phyloP scores from a whole-genome alignment of 192 early-diverging fungal species.

The Nowakowskiella sp. region DNA sequence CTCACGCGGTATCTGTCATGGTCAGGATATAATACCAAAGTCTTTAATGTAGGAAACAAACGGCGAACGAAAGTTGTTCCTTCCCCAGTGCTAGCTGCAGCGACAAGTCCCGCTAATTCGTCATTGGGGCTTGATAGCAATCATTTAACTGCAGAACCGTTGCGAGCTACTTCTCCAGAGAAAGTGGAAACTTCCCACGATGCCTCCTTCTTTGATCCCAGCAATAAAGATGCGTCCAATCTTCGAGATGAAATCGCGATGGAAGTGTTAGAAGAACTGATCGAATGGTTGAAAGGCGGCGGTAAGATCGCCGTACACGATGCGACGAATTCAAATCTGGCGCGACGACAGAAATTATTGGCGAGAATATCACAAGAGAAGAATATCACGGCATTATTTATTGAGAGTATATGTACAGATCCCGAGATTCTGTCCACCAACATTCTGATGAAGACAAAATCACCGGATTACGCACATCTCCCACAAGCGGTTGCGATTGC shows the following conservation, averaged over 20 bases:
- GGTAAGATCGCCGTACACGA: slow-evolving; percentile 82
- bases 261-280: slow-evolving; percentile 84
- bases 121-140: neutral
- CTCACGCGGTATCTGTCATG: slow-evolving; percentile 66
- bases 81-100: neutral
- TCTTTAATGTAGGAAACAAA: slow-evolving; percentile 95
- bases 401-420: slow-evolving; percentile 84
- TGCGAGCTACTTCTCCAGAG: neutral
- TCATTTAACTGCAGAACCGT: slow-evolving; percentile 18
- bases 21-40: slow-evolving; percentile 45
- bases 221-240: slow-evolving; percentile 66
- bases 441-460: slow-evolving; percentile 79
- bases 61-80: slow-evolving; percentile 47
- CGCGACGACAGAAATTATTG: slow-evolving; percentile 52
- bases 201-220: slow-evolving; percentile 87
- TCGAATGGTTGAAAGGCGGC: slow-evolving; percentile 79
- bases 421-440: slow-evolving; percentile 66
- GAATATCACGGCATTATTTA: slow-evolving; percentile 27
- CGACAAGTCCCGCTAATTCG: neutral
- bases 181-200: slow-evolving; percentile 62
- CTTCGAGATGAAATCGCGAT: slow-evolving; percentile 82
- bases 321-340: slow-evolving; percentile 89
- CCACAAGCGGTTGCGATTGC: slow-evolving; percentile 69
- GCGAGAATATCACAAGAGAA: slow-evolving; percentile 22
- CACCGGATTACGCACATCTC: slow-evolving; percentile 90